Evolutionary conservation across 768 basidiomycete genomes (phyloP).

Genomic region (Myochromella boudieri): DNA sequence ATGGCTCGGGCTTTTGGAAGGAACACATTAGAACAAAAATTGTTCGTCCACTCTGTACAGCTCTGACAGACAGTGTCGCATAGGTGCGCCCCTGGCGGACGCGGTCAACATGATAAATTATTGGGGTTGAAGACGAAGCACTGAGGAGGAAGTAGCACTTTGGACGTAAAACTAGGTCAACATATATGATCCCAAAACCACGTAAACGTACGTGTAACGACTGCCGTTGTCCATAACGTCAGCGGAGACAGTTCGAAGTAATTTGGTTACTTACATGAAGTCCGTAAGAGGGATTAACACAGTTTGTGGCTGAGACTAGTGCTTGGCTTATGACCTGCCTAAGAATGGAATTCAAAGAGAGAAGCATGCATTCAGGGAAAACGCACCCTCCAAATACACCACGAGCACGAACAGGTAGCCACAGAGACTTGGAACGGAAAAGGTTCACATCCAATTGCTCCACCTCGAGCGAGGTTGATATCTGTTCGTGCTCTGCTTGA

Average conservation of each 20-base stretch:
- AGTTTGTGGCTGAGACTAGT: slow-evolving; percentile 75
- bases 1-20: slow-evolving; percentile 77
- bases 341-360: background rate
- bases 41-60: slow-evolving; percentile 49
- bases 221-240: slow-evolving; percentile 32
- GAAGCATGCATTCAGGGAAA: background rate
- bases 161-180: background rate
- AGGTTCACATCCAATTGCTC: slow-evolving; percentile 77
- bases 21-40: slow-evolving; percentile 73
- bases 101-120: slow-evolving; percentile 77
- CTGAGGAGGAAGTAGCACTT: slow-evolving; percentile 84
- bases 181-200: background rate
- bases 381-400: slow-evolving; percentile 79
- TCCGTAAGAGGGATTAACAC: slow-evolving; percentile 61
- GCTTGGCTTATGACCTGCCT: slow-evolving; percentile 87
- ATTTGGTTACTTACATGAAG: slow-evolving; percentile 61
- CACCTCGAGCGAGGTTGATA: slow-evolving; percentile 73
- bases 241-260: background rate
- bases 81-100: slow-evolving; percentile 77
- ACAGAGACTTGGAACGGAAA: slow-evolving; percentile 75
- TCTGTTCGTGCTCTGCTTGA: slow-evolving; percentile 64
- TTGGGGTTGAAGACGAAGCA: slow-evolving; percentile 70
- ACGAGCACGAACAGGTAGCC: slow-evolving; percentile 56
- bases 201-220: slow-evolving; percentile 63
- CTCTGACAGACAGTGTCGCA: slow-evolving; percentile 62